Evolutionary conservation across 768 basidiomycete species (phyloP), one percentile per base, ranked within the genome.

Genomic region (Suillus tomentosus): DNA sequence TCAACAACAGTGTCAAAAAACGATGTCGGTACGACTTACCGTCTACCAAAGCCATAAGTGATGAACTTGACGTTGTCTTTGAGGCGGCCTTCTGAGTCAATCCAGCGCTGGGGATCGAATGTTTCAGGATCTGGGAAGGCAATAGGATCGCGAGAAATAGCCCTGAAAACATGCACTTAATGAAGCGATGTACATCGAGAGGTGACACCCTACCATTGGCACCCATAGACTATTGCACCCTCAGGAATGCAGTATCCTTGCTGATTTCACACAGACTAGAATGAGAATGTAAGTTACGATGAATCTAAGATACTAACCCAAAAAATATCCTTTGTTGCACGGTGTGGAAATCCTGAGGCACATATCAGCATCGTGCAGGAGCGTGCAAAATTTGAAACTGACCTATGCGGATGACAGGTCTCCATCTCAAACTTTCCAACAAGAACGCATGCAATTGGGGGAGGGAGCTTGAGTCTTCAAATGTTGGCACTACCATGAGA

Each of bases 41-140:
- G 50, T 50, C 50, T 24, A 27, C 50, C 50, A 17, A 50, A 50
- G 50, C 50, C 50, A 15, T 50, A 50, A 9, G 50, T 8, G 14
- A 50, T 50, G 50, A 50, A 50, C 14, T 27, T 50, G 14, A 27
- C 27, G 3, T 17, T 50, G 6, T 50, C 50, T 8, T 27, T 50
- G 3, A 50, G 14, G 14, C 50, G 50, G 9, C 50, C 50, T 50
- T 50, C 50, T 15, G 50, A 50, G 24, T 50, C 65, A 14, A 87
- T 55, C 87, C 87, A 89, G 22, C 87, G 76, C 66, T 82, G 80
- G 10, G 87, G 87, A 48, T 85, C 73, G 66, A 88, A 89, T 7
- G 39, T 66, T 67, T 88, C 80, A 14, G 83, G 82, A 64, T 84
- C 76, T 1, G 83, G 79, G 72, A 87, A 84, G 10, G 80, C 75